phyloP scores from a whole-genome alignment of 208 protist genomes.

The Porcisia hertigi region DNA sequence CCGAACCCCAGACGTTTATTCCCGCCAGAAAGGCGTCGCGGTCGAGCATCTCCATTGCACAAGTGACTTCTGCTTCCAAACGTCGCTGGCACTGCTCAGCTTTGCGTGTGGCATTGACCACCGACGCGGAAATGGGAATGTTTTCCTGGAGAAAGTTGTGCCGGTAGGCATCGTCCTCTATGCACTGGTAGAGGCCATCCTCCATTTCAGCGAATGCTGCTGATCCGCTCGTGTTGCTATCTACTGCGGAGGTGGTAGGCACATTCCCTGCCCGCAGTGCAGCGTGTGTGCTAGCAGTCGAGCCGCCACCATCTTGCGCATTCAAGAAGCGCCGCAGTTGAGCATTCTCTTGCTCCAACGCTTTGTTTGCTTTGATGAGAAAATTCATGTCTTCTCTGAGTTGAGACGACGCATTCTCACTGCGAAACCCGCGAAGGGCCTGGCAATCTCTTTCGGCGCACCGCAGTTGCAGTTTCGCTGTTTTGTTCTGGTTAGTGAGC shows the following conservation, averaged over 20 bases:
- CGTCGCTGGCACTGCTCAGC: conserved; percentile 42
- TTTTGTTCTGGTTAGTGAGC: conserved; percentile 43
- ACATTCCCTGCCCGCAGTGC: neutral
- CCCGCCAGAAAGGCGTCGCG: conserved; percentile 37
- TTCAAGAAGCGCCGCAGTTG: conserved; percentile 44
- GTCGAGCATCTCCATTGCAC: conserved; percentile 52
- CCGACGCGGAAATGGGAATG: conserved; percentile 44
- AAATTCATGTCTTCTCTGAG: conserved; percentile 51
- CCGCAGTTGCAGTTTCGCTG: conserved; percentile 47
- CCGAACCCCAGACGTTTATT: neutral
- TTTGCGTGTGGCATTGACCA: conserved; percentile 35
- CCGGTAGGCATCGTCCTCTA: conserved; percentile 34
- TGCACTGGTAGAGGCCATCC: neutral
- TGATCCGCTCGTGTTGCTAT: neutral
- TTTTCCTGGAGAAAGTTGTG: conserved; percentile 29
- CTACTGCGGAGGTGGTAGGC: too few species aligned
- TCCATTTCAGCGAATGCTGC: neutral
- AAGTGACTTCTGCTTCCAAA: conserved; percentile 51
- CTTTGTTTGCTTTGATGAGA: conserved; percentile 76
- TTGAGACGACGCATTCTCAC: conserved; percentile 25
- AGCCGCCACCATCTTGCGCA: conserved; percentile 8
- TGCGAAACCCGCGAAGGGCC: conserved; percentile 20
- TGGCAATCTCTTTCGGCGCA: conserved; percentile 50
- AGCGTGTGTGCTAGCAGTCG: neutral
- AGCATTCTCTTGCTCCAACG: conserved; percentile 66